Percentiles rank a stretch among this genome's conserved stretches.
Evolutionary conservation across 2,329 filamentous ascomycete species (phyloP).

Genomic region (Ceratocystis papillata): DNA sequence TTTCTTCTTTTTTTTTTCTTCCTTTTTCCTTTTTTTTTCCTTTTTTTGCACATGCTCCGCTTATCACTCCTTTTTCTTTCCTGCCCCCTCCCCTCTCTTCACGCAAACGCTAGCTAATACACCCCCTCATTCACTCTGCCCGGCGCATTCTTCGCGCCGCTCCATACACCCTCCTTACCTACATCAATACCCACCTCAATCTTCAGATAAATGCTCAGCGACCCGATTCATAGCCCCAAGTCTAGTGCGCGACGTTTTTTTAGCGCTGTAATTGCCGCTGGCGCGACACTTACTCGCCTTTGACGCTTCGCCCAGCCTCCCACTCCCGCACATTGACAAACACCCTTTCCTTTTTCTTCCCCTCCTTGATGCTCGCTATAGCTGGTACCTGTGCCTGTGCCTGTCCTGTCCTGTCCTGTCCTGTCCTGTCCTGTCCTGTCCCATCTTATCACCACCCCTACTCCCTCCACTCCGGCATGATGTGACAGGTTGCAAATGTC

Average conservation of each 20-base stretch:
- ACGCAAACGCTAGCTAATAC: background rate
- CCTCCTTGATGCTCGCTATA: background rate
- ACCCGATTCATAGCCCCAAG: background rate
- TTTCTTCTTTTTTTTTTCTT: background rate
- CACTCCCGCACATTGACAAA: background rate
- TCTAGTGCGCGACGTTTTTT: constrained; percentile 4
- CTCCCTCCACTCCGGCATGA: no score
- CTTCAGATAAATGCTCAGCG: constrained; percentile 3
- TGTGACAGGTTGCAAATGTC: no score
- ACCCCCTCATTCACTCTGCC: background rate
- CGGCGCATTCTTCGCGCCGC: constrained; percentile 19
- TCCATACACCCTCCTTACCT: constrained; percentile 5
- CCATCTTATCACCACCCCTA: no score
- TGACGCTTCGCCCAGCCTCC: background rate
- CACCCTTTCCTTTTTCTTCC: background rate
- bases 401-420: no score
- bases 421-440: no score
- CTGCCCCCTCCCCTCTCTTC: background rate
- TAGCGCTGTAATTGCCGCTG: background rate
- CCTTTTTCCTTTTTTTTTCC: background rate
- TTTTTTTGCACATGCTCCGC: background rate
- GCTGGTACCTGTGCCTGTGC: no score
- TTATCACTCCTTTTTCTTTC: background rate
- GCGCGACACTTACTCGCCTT: background rate
- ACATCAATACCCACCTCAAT: background rate